Evolutionary conservation across 2,329 filamentous ascomycete genomes (phyloP).

Genomic region (Phialophora expanda): DNA sequence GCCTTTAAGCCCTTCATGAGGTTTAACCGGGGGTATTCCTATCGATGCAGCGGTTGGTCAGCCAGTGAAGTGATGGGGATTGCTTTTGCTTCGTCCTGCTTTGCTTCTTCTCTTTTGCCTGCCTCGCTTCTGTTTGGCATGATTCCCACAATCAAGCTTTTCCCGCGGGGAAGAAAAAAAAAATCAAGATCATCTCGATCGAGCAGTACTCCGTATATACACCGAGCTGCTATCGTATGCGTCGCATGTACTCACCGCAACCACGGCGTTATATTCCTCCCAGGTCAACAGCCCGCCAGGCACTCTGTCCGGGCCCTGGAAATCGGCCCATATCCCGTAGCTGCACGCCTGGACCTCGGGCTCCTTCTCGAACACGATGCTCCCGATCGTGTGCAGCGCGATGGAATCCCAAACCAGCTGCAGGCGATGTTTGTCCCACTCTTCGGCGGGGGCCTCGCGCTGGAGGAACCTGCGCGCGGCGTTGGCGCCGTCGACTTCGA

Average conservation of each 20-base stretch:
- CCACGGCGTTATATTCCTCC: constrained; percentile 45
- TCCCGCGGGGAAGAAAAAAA: too few relatives aligned
- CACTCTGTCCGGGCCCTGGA: constrained; percentile 46
- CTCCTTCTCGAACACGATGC: constrained; percentile 52
- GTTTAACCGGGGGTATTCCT: constrained; percentile 46
- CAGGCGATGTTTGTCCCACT: constrained; percentile 50
- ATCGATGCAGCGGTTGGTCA: not conserved
- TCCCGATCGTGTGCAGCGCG: constrained; percentile 45
- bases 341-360: constrained; percentile 47
- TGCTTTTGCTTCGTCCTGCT: not conserved
- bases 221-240: not conserved
- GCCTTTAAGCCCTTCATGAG: constrained; percentile 47
- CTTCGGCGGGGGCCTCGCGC: constrained; percentile 12
- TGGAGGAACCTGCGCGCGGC: constrained; percentile 49
- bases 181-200: too few relatives aligned
- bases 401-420: constrained; percentile 60
- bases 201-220: too few relatives aligned
- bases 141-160: too few relatives aligned
- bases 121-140: too few relatives aligned
- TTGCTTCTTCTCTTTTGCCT: too few relatives aligned
- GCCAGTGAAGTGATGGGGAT: not conserved
- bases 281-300: constrained; percentile 39
- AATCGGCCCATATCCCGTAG: constrained; percentile 49
- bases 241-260: constrained; percentile 23
- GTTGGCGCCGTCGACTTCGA: constrained; percentile 58